Evolutionary conservation across 75 land plant species (phyloP).

Genomic region (Cryptomeria japonica): DNA sequence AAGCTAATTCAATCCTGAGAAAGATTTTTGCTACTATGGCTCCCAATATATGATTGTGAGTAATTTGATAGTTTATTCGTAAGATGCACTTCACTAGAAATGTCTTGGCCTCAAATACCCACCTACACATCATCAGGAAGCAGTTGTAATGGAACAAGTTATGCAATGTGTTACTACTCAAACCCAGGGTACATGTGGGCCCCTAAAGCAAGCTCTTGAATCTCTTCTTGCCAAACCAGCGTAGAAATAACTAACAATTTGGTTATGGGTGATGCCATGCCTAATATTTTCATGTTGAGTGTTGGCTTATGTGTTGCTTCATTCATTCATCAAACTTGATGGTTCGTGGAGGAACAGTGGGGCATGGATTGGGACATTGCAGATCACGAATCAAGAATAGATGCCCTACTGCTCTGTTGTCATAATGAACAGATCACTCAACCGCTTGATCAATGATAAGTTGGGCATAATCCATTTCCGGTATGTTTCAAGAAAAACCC

Average conservation of each 20-base stretch:
- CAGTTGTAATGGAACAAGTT: neutral
- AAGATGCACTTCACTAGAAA: neutral
- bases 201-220: neutral
- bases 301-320: neutral
- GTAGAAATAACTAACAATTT: neutral
- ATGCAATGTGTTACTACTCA: neutral
- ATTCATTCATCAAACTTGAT: neutral
- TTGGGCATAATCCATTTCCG: no score
- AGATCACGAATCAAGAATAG: no score
- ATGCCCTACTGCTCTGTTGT: no score
- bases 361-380: no score
- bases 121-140: neutral
- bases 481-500: no score
- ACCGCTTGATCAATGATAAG: no score
- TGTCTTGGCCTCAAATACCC: neutral
- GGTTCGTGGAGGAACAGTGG: neutral
- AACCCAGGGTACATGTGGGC: neutral
- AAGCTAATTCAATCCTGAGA: no score
- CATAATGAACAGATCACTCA: no score
- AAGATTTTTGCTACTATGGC: no score
- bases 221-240: neutral
- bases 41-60: neutral
- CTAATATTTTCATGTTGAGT: neutral
- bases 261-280: neutral
- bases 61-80: neutral